phyloP scores from a whole-genome alignment of 1,284 basidiomycete species.

The Cryptococcus wingfieldii region DNA sequence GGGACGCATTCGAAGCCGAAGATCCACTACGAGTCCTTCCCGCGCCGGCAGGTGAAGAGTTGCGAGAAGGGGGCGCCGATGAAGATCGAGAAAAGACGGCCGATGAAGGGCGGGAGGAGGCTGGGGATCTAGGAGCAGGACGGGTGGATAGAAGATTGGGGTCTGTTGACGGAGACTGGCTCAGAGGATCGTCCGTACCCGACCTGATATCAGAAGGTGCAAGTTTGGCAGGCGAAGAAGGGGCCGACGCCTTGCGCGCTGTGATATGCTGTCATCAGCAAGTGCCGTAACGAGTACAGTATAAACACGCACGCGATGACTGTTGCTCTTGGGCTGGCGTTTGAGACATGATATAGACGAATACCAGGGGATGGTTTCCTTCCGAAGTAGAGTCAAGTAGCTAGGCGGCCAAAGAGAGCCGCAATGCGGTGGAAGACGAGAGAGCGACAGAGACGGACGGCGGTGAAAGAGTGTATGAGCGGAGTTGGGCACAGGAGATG shows the following conservation, averaged over 20 bases:
- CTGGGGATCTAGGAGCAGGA: conserved; percentile 41
- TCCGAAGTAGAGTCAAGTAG: too few relatives aligned
- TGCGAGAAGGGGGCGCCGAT: conserved; percentile 2
- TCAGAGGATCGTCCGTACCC: neutral
- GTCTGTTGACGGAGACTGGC: neutral
- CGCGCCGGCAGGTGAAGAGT: conserved; percentile 1
- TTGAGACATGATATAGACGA: too few relatives aligned
- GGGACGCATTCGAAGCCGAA: neutral
- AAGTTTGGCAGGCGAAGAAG: neutral
- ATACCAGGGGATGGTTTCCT: too few relatives aligned
- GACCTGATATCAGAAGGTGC: neutral
- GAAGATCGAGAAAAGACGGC: conserved; percentile 18
- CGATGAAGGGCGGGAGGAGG: conserved; percentile 29
- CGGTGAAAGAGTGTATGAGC: neutral
- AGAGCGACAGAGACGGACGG: neutral
- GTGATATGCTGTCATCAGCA: too few relatives aligned
- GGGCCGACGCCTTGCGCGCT: too few relatives aligned
- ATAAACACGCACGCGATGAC: too few relatives aligned
- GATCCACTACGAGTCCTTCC: conserved; percentile 1
- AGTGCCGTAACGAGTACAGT: too few relatives aligned
- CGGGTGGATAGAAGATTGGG: conserved; percentile 20
- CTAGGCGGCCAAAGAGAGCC: neutral
- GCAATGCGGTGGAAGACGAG: too few relatives aligned
- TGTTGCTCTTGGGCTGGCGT: too few relatives aligned
- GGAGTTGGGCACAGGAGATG: too few relatives aligned